Evolutionary conservation across 2,329 filamentous ascomycete genomes (phyloP).

Genomic region (Harringtonia aguacate): DNA sequence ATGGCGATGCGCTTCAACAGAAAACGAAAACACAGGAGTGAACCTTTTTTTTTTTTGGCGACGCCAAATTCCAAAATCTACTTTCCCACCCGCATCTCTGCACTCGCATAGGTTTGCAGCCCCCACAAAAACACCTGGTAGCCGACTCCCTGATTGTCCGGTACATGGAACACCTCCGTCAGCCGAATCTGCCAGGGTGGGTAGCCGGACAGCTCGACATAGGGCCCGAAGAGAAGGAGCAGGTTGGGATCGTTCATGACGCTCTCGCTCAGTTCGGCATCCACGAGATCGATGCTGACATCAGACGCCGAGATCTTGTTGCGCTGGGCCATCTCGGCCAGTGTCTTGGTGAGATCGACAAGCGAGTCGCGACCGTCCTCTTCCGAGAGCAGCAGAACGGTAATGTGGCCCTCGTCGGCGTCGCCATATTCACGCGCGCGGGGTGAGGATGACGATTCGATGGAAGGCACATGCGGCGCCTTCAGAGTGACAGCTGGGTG

Average conservation of each 20-base stretch:
- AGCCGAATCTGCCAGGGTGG: constrained; percentile 93
- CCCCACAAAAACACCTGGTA: constrained; percentile 90
- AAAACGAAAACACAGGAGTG: not conserved
- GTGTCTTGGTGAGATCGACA: constrained; percentile 87
- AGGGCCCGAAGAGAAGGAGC: constrained; percentile 75
- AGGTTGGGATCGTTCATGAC: constrained; percentile 87
- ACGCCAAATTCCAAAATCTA: not conserved
- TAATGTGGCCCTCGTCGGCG: constrained; percentile 29
- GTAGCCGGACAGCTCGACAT: constrained; percentile 78
- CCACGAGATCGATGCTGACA: constrained; percentile 76
- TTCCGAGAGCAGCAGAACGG: constrained; percentile 69
- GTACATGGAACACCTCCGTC: constrained; percentile 81
- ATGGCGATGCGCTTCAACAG: not conserved
- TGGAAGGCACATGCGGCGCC: constrained; percentile 57
- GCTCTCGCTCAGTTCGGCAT: constrained; percentile 70
- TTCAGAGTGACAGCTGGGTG: constrained; percentile 63
- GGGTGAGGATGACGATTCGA: constrained; percentile 33
- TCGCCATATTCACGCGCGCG: constrained; percentile 19
- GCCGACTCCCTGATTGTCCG: constrained; percentile 71
- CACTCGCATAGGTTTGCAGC: constrained; percentile 72
- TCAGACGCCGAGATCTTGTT: constrained; percentile 72
- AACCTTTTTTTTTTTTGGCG: too few relatives aligned
- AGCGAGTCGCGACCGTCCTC: constrained; percentile 89
- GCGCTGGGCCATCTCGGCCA: constrained; percentile 89
- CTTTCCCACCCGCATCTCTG: constrained; percentile 73